Conservation (phyloP, 2,329 filamentous ascomycete genomes). For the Orbilia brochopaga region DNA sequence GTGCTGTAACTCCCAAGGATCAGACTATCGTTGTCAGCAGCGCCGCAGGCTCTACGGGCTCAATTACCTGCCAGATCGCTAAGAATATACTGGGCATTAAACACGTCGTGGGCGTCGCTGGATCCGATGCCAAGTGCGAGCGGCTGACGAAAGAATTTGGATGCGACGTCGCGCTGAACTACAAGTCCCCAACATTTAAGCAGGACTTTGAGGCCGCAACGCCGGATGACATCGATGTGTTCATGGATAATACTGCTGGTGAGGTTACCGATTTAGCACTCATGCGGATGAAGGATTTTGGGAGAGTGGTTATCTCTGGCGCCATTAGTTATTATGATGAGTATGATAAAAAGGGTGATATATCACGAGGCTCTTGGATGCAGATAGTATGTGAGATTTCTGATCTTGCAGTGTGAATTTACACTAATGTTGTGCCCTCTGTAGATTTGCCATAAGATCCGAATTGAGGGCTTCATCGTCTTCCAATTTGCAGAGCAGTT, state of each 20-base stretch:
- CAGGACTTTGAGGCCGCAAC: constrained; percentile 61
- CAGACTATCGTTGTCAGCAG: constrained; percentile 61
- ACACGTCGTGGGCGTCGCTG: constrained; percentile 64
- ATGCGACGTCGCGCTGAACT: constrained; percentile 65
- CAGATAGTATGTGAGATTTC: constrained; percentile 30
- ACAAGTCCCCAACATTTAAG: constrained; percentile 62
- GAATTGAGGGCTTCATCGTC: constrained; percentile 61
- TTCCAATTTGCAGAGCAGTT: constrained; percentile 57
- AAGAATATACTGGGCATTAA: constrained; percentile 62
- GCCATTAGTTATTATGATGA: constrained; percentile 60
- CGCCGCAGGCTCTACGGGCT: constrained; percentile 62
- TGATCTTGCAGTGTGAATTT: background rate
- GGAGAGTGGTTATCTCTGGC: constrained; percentile 60
- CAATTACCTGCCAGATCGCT: constrained; percentile 64
- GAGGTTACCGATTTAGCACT: constrained; percentile 62
- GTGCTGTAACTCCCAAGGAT: constrained; percentile 55
- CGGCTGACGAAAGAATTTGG: constrained; percentile 62
- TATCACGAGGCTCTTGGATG: constrained; percentile 36
- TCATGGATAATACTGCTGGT: constrained; percentile 64
- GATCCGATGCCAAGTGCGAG: constrained; percentile 63
- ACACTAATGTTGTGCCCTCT: constrained; percentile 50
- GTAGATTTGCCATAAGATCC: constrained; percentile 56
- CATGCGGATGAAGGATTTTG: constrained; percentile 58
- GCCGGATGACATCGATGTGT: constrained; percentile 63
- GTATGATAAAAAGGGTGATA: constrained; percentile 52